Percentiles rank a stretch among this genome's conserved stretches.
Conservation (phyloP, 2,329 filamentous ascomycete genomes). For the Periglandula ipomoeae region DNA sequence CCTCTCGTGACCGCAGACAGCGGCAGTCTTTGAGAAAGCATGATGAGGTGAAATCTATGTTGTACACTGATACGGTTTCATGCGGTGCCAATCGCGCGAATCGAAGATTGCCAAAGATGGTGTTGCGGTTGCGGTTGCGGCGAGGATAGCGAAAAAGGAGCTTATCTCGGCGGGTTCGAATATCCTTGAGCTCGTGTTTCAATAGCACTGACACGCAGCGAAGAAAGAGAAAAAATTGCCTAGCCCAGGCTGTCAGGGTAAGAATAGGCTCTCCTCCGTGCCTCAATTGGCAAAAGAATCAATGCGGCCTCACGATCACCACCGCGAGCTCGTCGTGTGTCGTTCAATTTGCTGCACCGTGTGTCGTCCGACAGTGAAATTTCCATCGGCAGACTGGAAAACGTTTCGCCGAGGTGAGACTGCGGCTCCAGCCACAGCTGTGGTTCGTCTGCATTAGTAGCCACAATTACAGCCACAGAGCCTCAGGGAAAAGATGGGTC, state of each 20-base stretch:
- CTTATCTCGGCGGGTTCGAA: neutral
- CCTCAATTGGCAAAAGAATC: conserved; percentile 1
- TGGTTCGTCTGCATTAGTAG: neutral
- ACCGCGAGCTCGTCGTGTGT: neutral
- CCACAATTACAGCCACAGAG: conserved; percentile 9
- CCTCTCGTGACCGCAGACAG: conserved; percentile 20
- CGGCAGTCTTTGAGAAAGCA: conserved; percentile 23
- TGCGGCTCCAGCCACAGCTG: neutral
- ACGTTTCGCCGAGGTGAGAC: conserved; percentile 14
- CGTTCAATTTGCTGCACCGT: neutral
- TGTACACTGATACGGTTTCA: neutral
- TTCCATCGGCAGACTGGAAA: conserved; percentile 17
- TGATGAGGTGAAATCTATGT: conserved; percentile 9
- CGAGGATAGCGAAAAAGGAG: neutral
- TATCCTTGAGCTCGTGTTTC: neutral
- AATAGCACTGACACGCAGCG: neutral
- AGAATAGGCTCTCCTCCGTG: neutral
- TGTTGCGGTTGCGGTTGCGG: neutral
- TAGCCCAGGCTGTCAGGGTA: no score
- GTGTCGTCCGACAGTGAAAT: conserved; percentile 11
- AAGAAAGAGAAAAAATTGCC: neutral
- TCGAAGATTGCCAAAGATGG: no score
- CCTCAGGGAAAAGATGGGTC: conserved; percentile 12
- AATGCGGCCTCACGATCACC: neutral
- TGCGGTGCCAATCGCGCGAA: no score